phyloP scores from a whole-genome alignment of 2,329 filamentous ascomycete species.

The Arthrobotrys conoides region DNA sequence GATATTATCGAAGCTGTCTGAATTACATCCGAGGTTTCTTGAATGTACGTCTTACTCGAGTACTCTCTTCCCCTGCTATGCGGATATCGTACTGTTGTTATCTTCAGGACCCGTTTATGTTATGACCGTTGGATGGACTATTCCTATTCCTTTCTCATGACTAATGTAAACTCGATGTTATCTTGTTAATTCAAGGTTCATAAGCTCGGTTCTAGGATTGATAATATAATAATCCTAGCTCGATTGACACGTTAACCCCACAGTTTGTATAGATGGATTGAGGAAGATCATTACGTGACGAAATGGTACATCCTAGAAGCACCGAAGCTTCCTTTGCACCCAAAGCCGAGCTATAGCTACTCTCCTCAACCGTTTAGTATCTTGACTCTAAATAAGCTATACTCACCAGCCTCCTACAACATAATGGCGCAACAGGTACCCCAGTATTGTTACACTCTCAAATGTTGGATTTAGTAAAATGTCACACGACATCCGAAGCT shows the following conservation, averaged over 20 bases:
- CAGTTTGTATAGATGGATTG: background rate
- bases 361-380: background rate
- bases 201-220: background rate
- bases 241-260: background rate
- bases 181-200: background rate
- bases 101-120: background rate
- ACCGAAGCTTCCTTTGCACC: background rate
- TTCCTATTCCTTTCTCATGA: slow-evolving; percentile 3
- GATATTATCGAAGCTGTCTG: background rate
- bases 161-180: slow-evolving; percentile 12
- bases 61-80: no score
- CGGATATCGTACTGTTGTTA: background rate
- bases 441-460: background rate
- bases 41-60: background rate
- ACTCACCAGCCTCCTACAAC: background rate
- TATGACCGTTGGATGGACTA: background rate
- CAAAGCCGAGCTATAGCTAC: background rate
- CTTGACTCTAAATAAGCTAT: background rate
- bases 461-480: slow-evolving; percentile 23
- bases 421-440: slow-evolving; percentile 6
- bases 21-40: background rate
- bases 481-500: slow-evolving; percentile 17
- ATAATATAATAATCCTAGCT: background rate
- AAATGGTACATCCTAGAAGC: background rate
- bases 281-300: background rate